Percentiles rank a stretch among this genome's conserved stretches.
phyloP scores from a whole-genome alignment of 2,329 filamentous ascomycete genomes.

The Clonostachys chloroleuca region DNA sequence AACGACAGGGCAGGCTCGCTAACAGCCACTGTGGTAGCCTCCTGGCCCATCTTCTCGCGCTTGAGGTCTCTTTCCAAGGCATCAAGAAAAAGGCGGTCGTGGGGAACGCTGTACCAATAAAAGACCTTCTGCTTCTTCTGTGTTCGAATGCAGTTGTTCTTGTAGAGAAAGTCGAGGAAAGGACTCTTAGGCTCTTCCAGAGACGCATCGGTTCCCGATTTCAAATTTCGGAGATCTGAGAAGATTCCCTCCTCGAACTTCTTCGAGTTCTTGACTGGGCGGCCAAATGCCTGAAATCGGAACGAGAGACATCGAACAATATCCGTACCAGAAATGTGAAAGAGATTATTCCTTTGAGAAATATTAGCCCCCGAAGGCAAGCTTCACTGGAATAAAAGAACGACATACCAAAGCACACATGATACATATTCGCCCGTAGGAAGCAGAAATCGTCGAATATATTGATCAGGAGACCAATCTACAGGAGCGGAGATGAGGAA shows the following conservation, averaged over 20 bases:
- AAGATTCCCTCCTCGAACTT: constrained; percentile 99
- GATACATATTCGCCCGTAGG: constrained; percentile 99
- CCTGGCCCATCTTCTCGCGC: constrained; percentile 98
- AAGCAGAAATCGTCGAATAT: constrained; percentile 90
- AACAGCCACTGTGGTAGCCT: constrained; percentile 93
- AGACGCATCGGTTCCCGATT: constrained; percentile 96
- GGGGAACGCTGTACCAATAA: constrained; percentile 99
- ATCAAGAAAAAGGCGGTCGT: constrained; percentile 95
- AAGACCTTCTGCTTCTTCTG: constrained; percentile 99
- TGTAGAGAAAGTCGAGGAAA: constrained; percentile 98
- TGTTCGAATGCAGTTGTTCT: constrained; percentile 99
- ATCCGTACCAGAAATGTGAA: constrained; percentile 98
- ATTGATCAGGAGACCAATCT: constrained; percentile 95
- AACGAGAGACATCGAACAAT: constrained; percentile 98
- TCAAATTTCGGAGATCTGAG: constrained; percentile 95
- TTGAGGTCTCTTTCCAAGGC: constrained; percentile 96
- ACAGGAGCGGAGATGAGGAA: constrained; percentile 98
- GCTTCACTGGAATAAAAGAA: background rate
- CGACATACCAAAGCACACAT: constrained; percentile 76
- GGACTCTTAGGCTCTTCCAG: constrained; percentile 98
- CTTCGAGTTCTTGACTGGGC: constrained; percentile 98
- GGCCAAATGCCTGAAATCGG: constrained; percentile 96
- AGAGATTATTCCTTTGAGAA: constrained; percentile 71
- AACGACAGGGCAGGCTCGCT: constrained; percentile 97
- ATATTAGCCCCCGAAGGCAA: constrained; percentile 2